Percentiles rank a stretch among this genome's conserved stretches.
phyloP scores from a whole-genome alignment of 495 filamentous ascomycete genomes.

The Hypomontagnella monticulosa region DNA sequence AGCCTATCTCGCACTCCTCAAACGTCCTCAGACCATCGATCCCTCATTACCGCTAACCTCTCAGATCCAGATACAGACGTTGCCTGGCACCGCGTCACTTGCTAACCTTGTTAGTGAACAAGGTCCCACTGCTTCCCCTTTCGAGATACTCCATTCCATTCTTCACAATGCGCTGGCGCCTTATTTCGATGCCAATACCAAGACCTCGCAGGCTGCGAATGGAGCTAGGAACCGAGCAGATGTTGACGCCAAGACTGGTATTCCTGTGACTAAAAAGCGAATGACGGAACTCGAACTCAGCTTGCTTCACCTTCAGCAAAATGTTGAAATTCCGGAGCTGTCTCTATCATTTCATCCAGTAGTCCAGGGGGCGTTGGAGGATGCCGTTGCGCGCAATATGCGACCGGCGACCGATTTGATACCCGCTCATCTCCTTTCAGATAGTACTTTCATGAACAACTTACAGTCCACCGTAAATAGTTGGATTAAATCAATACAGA shows the following conservation, averaged over 20 bases:
- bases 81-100: slow-evolving; percentile 79
- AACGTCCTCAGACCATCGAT: slow-evolving; percentile 87
- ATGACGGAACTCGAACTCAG: slow-evolving; percentile 92
- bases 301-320: slow-evolving; percentile 91
- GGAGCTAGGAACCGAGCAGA: slow-evolving; percentile 76
- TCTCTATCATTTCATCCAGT: slow-evolving; percentile 85
- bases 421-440: slow-evolving; percentile 73
- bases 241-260: slow-evolving; percentile 88
- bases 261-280: slow-evolving; percentile 96
- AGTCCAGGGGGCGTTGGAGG: slow-evolving; percentile 82
- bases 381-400: slow-evolving; percentile 69
- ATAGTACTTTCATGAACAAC: slow-evolving; percentile 91
- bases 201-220: slow-evolving; percentile 74
- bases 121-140: slow-evolving; percentile 79
- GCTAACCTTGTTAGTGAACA: slow-evolving; percentile 71
- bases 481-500: slow-evolving; percentile 98
- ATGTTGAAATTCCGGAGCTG: slow-evolving; percentile 95
- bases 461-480: slow-evolving; percentile 91
- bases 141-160: slow-evolving; percentile 86
- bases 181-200: slow-evolving; percentile 95
- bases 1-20: slow-evolving; percentile 87
- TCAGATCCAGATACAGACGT: slow-evolving; percentile 90
- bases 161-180: slow-evolving; percentile 88
- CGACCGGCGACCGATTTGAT: slow-evolving; percentile 81
- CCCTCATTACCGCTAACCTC: slow-evolving; percentile 76